Evolutionary conservation across 208 protist species (phyloP), one percentile per base, ranked within the genome.

Genomic region (Porcisia hertigi): DNA sequence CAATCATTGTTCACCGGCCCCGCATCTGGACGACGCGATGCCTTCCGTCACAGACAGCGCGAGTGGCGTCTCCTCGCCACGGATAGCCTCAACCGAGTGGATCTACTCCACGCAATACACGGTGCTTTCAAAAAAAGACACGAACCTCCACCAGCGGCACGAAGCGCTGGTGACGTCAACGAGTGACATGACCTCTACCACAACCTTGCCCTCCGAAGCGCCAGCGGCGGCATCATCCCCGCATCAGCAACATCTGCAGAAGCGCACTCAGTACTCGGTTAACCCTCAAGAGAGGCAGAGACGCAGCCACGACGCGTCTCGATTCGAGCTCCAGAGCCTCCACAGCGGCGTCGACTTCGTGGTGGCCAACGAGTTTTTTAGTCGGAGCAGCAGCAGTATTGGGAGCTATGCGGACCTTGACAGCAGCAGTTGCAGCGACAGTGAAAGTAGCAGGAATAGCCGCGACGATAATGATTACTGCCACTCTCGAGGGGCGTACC

Each of bases 211-310:
- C n/a, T 14, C 45, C 14, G n/a, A 16, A 30, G 45, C 23, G 45
- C n/a, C 45, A 36, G 43, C 43, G 11, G 65, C 45, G 25, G 23
- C 47, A 14, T 30, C 65, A 12, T 14, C 30, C 55, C 16, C 55
- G 52, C n/a, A 54, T 41, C 64, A n/a, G 41, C 39, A 67, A 14
- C 62, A 70, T 7, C 65, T n/a, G 47, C 65, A 43, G 65, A 70
- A 41, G 65, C 71, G 71, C n/a, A 74, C 77, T 53, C 77, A 81
- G 65, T 81, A 81, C 71, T 81, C 77, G 3, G 54, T 64, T 23
- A 76, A 81, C 65, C 71, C 71, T n/a, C 77, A 55, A 4, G 60
- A 76, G 45, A 81, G 75, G 71, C 53, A 49, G 34, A 43, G 66
- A 23, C 66, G 47, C 66, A 30, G 45, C 66, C 34, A 34, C 25